These are phyloP conservation scores for Backusella circina DNA, from an alignment of 192 early-diverging fungal genomes.

Conservation along the genomic window DNA sequence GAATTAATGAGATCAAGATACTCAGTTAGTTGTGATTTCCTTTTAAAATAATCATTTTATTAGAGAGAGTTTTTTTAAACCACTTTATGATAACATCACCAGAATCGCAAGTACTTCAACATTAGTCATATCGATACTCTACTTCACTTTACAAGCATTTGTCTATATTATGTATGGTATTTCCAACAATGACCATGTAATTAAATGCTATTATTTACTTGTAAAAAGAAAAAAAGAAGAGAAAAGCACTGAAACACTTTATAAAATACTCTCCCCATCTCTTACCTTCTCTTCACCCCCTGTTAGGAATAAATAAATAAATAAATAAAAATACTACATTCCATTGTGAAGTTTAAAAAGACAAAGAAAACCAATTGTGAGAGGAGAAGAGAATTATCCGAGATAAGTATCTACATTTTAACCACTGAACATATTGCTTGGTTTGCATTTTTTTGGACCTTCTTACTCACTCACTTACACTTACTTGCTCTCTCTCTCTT, in stretches of 20 bases:
- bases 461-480: background rate
- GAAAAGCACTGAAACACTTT: background rate
- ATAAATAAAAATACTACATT: background rate
- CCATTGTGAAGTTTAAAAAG: constrained; percentile 4
- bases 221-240: background rate
- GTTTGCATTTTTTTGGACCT: constrained; percentile 15
- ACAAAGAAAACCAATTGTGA: background rate
- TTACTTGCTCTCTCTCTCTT: background rate
- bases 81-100: too few species aligned
- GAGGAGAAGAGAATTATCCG: background rate
- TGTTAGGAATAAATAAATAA: background rate
- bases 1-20: too few species aligned
- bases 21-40: too few species aligned
- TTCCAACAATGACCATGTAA: too few species aligned
- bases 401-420: constrained; percentile 6
- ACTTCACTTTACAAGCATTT: too few species aligned
- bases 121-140: too few species aligned
- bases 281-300: background rate
- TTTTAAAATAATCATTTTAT: too few species aligned
- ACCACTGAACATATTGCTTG: background rate
- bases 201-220: too few species aligned
- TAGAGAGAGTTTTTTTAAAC: too few species aligned
- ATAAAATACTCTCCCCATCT: background rate
- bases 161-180: too few species aligned
- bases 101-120: too few species aligned